A percentile compares a stretch with the other conserved stretches of the same genome.
Evolutionary conservation across 2,329 filamentous ascomycete genomes (phyloP).

Genomic region (Sporothrix protearum): DNA sequence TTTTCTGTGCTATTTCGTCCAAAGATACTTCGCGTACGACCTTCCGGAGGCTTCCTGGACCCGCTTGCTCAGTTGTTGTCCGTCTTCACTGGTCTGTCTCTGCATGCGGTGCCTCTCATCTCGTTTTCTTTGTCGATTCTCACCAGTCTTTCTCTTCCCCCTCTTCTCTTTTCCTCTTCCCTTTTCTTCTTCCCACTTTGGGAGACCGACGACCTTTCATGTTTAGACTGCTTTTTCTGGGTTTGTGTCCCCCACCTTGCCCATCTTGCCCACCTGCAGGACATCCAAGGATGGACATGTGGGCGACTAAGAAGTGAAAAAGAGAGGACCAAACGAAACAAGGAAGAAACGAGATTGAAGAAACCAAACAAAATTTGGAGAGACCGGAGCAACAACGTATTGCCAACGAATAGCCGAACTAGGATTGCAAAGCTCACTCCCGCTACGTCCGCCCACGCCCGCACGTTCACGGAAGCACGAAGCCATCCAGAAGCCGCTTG

Average conservation of each 20-base stretch:
- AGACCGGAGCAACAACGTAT: not conserved
- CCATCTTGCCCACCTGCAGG: not conserved
- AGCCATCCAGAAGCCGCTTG: not conserved
- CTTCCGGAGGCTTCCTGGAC: slow-evolving; percentile 12
- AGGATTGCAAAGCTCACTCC: slow-evolving; percentile 4
- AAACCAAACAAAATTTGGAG: not conserved
- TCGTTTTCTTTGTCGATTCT: slow-evolving; percentile 6
- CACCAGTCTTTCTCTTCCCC: not conserved
- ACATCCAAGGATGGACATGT: not conserved
- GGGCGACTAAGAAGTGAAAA: not conserved
- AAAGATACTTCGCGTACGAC: not conserved
- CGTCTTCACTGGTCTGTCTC: not conserved
- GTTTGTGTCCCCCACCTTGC: not conserved
- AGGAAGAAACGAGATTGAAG: not conserved
- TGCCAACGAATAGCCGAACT: not conserved
- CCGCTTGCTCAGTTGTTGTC: not conserved
- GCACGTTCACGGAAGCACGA: not conserved
- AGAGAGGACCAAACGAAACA: not conserved
- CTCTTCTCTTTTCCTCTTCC: not conserved
- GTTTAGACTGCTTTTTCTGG: not conserved
- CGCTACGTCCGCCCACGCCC: not conserved
- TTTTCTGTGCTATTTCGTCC: not conserved
- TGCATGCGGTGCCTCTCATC: slow-evolving; percentile 5
- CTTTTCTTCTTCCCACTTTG: not conserved
- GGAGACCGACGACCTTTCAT: slow-evolving; percentile 3